Conservation (phyloP, 352 stramenopile species). For the Aphanomyces euteiches region DNA sequence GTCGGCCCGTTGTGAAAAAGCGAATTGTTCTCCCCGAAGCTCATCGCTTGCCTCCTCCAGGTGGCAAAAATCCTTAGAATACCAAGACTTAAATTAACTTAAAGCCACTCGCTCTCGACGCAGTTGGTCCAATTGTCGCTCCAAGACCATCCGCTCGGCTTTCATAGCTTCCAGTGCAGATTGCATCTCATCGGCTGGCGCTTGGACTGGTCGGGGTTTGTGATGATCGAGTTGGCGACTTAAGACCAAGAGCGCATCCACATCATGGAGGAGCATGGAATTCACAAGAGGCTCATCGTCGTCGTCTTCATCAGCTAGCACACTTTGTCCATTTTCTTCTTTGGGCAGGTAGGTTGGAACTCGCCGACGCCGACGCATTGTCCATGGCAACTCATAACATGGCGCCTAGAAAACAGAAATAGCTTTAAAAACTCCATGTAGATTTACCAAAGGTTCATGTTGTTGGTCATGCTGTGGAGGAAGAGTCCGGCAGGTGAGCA, state of each 20-base stretch:
- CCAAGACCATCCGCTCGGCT: background rate
- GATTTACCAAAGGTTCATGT: background rate
- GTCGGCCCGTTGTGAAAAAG: constrained; percentile 12
- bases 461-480: constrained; percentile 19
- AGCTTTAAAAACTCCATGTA: background rate
- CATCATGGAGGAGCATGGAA: constrained; percentile 24
- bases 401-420: background rate
- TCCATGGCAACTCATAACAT: constrained; percentile 4
- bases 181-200: background rate
- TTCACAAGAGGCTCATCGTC: background rate
- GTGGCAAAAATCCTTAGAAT: background rate
- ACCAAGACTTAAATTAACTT: background rate
- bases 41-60: background rate
- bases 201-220: background rate
- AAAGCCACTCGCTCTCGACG: background rate
- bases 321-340: background rate
- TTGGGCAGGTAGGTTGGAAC: background rate
- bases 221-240: background rate
- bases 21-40: constrained; percentile 20
- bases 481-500: constrained; percentile 65
- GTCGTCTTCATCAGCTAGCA: background rate
- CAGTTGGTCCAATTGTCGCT: constrained; percentile 11
- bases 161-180: constrained; percentile 2
- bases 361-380: background rate
- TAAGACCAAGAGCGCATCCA: constrained; percentile 20